Evolutionary conservation across 2,329 filamentous ascomycete genomes (phyloP).

Genomic region (Arthroderma sp.): DNA sequence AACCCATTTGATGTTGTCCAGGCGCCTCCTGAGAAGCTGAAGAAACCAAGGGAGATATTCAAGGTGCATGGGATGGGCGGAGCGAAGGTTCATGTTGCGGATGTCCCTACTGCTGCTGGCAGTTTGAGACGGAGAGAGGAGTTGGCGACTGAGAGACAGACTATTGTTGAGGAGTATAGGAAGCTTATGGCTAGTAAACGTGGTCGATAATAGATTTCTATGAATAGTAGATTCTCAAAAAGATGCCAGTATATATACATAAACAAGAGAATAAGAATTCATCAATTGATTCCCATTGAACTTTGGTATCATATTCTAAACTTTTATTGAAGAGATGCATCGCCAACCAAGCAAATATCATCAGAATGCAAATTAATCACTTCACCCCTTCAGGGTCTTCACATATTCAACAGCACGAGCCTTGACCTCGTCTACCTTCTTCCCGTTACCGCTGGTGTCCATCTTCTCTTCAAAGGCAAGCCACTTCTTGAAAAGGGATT

Average conservation of each 20-base stretch:
- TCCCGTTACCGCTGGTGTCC: slow-evolving; percentile 46
- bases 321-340: neutral
- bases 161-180: slow-evolving; percentile 62
- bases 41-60: slow-evolving; percentile 48
- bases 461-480: slow-evolving; percentile 67
- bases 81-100: slow-evolving; percentile 52
- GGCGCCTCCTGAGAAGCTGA: slow-evolving; percentile 62
- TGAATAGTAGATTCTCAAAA: no score
- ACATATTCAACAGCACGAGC: slow-evolving; percentile 60
- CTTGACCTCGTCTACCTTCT: slow-evolving; percentile 57
- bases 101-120: slow-evolving; percentile 55
- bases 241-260: no score
- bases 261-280: no score
- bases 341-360: neutral
- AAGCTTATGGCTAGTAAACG: slow-evolving; percentile 51
- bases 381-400: slow-evolving; percentile 26
- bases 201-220: slow-evolving; percentile 8
- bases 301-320: slow-evolving; percentile 4
- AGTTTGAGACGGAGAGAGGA: slow-evolving; percentile 62
- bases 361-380: neutral
- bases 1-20: slow-evolving; percentile 45
- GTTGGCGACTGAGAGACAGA: slow-evolving; percentile 52
- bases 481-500: slow-evolving; percentile 87
- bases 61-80: slow-evolving; percentile 45
- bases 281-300: neutral